These are phyloP conservation scores for Candida nemodendra DNA, from an alignment of 805 yeast species.

Conservation along the genomic window DNA sequence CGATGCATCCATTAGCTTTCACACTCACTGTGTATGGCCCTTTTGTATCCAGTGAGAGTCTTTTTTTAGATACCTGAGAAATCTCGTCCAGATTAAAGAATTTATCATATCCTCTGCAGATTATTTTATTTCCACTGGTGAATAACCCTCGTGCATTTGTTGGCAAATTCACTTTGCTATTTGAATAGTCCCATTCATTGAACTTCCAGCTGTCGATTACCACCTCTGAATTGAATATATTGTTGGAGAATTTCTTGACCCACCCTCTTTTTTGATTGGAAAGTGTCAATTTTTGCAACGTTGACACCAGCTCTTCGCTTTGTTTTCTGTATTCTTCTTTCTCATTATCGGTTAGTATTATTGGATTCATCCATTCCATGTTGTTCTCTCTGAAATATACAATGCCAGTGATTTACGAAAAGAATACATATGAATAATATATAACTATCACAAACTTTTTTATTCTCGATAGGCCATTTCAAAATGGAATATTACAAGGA, in stretches of 20 bases:
- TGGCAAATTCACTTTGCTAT: conserved; percentile 55
- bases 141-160: conserved; percentile 83
- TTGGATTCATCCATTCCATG: conserved; percentile 3
- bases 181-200: conserved; percentile 84
- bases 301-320: conserved; percentile 11
- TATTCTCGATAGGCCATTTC: too few species aligned
- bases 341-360: background rate
- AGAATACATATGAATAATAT: too few species aligned
- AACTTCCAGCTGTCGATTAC: conserved; percentile 65
- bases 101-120: conserved; percentile 89
- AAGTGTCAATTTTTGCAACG: conserved; percentile 13
- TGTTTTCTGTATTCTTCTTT: conserved; percentile 2
- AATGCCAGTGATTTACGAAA: background rate
- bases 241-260: conserved; percentile 25
- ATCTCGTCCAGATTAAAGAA: conserved; percentile 83
- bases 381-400: background rate
- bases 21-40: conserved; percentile 83
- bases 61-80: conserved; percentile 46
- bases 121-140: conserved; percentile 47
- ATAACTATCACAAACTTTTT: too few species aligned
- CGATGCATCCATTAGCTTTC: conserved; percentile 93
- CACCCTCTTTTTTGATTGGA: conserved; percentile 22
- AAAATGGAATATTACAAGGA: too few species aligned
- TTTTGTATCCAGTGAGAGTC: conserved; percentile 43
- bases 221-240: conserved; percentile 20